Percentiles rank a stretch among this genome's conserved stretches.
phyloP scores from a whole-genome alignment of 306 rosid genomes.

The Pyrus pyrifolia region DNA sequence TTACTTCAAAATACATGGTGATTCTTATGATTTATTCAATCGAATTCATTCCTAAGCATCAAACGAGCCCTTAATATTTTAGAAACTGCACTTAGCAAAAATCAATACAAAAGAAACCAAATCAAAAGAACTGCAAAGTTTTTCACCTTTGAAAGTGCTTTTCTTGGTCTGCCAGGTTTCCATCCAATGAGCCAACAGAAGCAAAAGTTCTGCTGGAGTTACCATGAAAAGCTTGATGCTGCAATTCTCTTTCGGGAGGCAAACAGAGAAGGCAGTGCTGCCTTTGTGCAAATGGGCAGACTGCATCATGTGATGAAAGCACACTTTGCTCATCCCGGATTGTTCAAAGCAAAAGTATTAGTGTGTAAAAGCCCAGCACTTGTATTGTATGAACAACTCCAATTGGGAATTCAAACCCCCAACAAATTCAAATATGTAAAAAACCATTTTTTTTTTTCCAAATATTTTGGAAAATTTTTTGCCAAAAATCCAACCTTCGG shows the following conservation, averaged over 20 bases:
- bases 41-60: no score
- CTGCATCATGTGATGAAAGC: slow-evolving; percentile 16
- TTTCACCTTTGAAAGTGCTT: slow-evolving; percentile 42
- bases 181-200: slow-evolving; percentile 38
- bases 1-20: background rate
- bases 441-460: background rate
- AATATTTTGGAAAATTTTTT: background rate
- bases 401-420: background rate
- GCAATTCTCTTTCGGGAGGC: slow-evolving; percentile 24
- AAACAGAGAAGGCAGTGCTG: slow-evolving; percentile 26
- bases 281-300: slow-evolving; percentile 31
- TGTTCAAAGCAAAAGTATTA: background rate
- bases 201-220: slow-evolving; percentile 26
- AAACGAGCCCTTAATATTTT: no score
- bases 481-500: background rate
- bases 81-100: background rate
- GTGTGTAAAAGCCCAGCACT: background rate
- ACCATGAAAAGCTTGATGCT: slow-evolving; percentile 36
- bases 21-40: background rate
- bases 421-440: background rate
- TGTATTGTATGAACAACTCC: background rate
- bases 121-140: background rate
- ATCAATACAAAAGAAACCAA: background rate
- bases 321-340: slow-evolving; percentile 39
- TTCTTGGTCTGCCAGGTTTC: slow-evolving; percentile 9